Evolutionary conservation across 2,329 filamentous ascomycete genomes (phyloP).

Genomic region (Neofusicoccum sp.): DNA sequence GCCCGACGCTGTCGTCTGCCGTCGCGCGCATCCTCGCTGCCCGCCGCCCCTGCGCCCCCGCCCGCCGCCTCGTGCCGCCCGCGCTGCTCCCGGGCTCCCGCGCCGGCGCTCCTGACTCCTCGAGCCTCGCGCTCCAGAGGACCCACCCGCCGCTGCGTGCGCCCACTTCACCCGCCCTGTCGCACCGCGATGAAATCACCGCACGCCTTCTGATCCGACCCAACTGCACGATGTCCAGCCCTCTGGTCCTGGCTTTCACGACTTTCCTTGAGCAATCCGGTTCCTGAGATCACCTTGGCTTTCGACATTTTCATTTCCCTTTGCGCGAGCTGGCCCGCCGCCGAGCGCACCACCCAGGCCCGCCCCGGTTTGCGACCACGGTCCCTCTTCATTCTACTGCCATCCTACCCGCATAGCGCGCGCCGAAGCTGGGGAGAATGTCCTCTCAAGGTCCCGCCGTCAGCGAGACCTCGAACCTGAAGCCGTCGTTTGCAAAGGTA

Average conservation of each 20-base stretch:
- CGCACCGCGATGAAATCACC: conserved; percentile 21
- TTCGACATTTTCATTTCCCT: conserved; percentile 23
- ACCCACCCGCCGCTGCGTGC: conserved; percentile 27
- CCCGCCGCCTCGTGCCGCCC: not conserved
- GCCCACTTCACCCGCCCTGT: conserved; percentile 21
- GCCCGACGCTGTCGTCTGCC: not conserved
- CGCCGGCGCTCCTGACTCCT: conserved; percentile 20
- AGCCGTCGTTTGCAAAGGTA: conserved; percentile 79
- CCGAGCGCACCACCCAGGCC: conserved; percentile 27
- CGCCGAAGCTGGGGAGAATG: conserved; percentile 15
- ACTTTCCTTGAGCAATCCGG: conserved; percentile 57
- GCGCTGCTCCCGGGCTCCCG: conserved; percentile 14
- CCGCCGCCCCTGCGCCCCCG: not conserved
- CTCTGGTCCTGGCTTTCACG: conserved; percentile 48
- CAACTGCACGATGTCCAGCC: conserved; percentile 54
- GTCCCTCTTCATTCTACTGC: conserved; percentile 17
- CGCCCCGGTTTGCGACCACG: conserved; percentile 18
- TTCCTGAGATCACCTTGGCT: conserved; percentile 39
- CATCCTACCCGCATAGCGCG: not conserved
- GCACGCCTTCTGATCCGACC: conserved; percentile 32
- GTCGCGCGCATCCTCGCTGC: not conserved
- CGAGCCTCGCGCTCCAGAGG: conserved; percentile 22
- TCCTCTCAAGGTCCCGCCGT: conserved; percentile 18
- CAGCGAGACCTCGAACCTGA: conserved; percentile 31
- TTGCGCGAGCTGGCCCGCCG: conserved; percentile 5